Evolutionary conservation across 2,329 filamentous ascomycete species (phyloP).

Genomic region (Epichloe gansuensis): DNA sequence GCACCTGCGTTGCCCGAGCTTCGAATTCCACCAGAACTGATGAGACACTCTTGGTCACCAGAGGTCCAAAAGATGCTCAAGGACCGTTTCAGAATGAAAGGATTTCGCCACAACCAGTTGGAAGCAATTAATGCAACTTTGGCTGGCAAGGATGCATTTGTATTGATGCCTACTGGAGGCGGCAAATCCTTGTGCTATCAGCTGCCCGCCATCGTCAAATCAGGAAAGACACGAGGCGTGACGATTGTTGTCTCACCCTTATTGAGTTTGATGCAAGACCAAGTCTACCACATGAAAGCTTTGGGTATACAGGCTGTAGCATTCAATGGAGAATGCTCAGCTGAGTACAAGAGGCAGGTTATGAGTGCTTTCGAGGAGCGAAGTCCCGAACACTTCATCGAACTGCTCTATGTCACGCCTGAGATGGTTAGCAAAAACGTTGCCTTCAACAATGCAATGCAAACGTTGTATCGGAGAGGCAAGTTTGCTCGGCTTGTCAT

Average conservation of each 20-base stretch:
- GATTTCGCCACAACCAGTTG: conserved; percentile 83
- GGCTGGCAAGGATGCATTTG: conserved; percentile 77
- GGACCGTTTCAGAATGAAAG: conserved; percentile 70
- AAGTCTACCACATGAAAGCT: conserved; percentile 69
- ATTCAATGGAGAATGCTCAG: conserved; percentile 65
- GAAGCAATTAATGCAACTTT: conserved; percentile 94
- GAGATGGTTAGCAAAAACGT: conserved; percentile 87
- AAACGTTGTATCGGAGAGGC: conserved; percentile 52
- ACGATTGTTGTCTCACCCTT: conserved; percentile 93
- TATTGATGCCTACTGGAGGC: conserved; percentile 95
- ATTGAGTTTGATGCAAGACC: conserved; percentile 93
- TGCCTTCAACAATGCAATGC: conserved; percentile 52
- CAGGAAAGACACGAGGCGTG: conserved; percentile 71
- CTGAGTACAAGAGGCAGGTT: conserved; percentile 52
- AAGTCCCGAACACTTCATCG: conserved; percentile 63
- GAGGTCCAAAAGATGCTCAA: conserved; percentile 75
- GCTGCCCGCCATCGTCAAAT: conserved; percentile 71
- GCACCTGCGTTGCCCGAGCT: conserved; percentile 13
- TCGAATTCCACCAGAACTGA: conserved; percentile 39
- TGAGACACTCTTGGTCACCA: conserved; percentile 68
- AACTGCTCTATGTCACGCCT: conserved; percentile 88
- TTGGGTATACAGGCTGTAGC: conserved; percentile 68
- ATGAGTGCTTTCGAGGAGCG: conserved; percentile 49
- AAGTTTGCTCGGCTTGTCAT: conserved; percentile 87
- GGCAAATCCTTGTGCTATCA: conserved; percentile 97